A percentile compares a stretch with the other conserved stretches of the same genome.
Conservation (phyloP, 805 yeast species). For the Candida dendrica region DNA sequence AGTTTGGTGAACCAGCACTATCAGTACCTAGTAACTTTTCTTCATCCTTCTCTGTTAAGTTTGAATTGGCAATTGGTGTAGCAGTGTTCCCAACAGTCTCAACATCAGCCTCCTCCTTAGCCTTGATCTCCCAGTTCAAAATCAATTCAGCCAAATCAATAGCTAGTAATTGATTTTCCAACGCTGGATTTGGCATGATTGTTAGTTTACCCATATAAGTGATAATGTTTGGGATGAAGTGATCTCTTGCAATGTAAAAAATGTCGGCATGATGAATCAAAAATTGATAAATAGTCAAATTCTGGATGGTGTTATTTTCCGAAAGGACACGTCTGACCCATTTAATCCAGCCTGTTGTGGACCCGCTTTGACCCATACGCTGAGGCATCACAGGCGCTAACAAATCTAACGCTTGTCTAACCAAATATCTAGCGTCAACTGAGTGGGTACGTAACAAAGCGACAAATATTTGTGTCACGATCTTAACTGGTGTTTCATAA, state of each 20-base stretch:
- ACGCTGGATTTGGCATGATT: conserved; percentile 64
- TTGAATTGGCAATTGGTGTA: conserved; percentile 28
- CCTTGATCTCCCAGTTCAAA: conserved; percentile 73
- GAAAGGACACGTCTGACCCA: conserved; percentile 91
- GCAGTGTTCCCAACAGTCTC: conserved; percentile 5
- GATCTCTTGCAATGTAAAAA: conserved; percentile 81
- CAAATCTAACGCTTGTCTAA: conserved; percentile 79
- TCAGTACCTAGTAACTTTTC: conserved; percentile 12
- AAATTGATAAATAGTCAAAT: conserved; percentile 80
- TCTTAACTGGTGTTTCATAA: conserved; percentile 81
- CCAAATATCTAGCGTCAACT: conserved; percentile 74
- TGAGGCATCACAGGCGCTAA: conserved; percentile 81
- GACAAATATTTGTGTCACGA: conserved; percentile 88
- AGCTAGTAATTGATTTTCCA: conserved; percentile 79
- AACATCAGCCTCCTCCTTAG: conserved; percentile 19
- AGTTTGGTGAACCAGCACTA: conserved; percentile 12
- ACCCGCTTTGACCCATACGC: conserved; percentile 48
- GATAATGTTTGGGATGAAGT: conserved; percentile 81
- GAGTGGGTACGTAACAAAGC: conserved; percentile 82
- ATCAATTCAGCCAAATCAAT: conserved; percentile 85
- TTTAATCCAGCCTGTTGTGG: conserved; percentile 66
- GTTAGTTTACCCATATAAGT: conserved; percentile 90
- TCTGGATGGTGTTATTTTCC: conserved; percentile 85
- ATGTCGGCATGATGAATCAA: conserved; percentile 79
- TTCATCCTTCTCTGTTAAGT: conserved; percentile 18